Conservation (phyloP, 169 alveolate species). For the Plasmodium falciparum region DNA sequence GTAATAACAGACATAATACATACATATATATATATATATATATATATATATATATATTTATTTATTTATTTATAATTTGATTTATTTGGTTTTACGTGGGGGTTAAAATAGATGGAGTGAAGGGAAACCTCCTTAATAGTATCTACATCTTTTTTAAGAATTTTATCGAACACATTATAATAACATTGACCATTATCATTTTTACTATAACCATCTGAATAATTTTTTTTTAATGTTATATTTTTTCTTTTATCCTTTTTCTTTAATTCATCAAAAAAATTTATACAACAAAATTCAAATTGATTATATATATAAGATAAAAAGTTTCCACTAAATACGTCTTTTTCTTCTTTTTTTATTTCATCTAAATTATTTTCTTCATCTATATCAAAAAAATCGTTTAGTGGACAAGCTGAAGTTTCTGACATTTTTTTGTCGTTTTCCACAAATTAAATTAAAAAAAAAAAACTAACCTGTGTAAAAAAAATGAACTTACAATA, state of each 20-base stretch:
- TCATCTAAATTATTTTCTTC: slow-evolving; percentile 72
- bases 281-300: slow-evolving; percentile 51
- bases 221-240: slow-evolving; percentile 41
- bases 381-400: slow-evolving; percentile 67
- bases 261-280: slow-evolving; percentile 39
- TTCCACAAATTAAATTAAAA: background rate
- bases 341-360: slow-evolving; percentile 29
- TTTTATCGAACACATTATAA: slow-evolving; percentile 57
- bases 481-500: background rate
- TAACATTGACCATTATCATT: slow-evolving; percentile 8
- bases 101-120: slow-evolving; percentile 58
- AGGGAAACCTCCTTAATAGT: slow-evolving; percentile 39
- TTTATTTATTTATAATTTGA: background rate
- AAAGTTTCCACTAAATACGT: slow-evolving; percentile 40
- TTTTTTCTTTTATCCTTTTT: slow-evolving; percentile 52
- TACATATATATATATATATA: background rate
- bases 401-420: slow-evolving; percentile 69
- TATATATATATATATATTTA: background rate
- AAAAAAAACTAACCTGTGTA: slow-evolving; percentile 15
- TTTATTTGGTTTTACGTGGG: slow-evolving; percentile 37
- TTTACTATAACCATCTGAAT: slow-evolving; percentile 23
- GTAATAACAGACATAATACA: background rate
- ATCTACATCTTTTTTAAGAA: slow-evolving; percentile 61
- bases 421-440: slow-evolving; percentile 60
- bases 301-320: slow-evolving; percentile 60